Base-by-base conservation (phyloP, 331 rosid genomes). In the Malus hybrid region DNA sequence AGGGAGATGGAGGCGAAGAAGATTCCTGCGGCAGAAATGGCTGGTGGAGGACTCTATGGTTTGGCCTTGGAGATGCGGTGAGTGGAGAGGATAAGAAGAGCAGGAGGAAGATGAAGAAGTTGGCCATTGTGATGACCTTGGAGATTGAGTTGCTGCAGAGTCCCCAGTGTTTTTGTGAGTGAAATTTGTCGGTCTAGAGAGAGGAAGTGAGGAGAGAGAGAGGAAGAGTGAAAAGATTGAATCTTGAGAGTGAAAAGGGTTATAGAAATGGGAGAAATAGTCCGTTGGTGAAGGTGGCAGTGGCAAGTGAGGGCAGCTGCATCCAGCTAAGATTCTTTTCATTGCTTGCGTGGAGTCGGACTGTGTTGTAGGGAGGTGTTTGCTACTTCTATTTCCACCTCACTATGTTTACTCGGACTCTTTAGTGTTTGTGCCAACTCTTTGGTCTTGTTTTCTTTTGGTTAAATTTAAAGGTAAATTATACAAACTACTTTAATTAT, bases 301-400 rank as follows among this genome's bases (percentile, higher is more conserved):
- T 24, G 24, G 24, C 24, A 24, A n/a, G 65, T 12, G 69, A 44
- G 80, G 31, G 62, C 34, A 84, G 76, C 36, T 83, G 96, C 87
- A 85, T 90, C 88, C 96, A 88, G 91, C 96, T 86, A 88, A 86
- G 89, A 87, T 87, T 86, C 92, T 10, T 39, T 39, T 39, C 1
- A 2, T 39, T 39, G 46, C 46, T 81, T 78, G 62, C 78, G 0
- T 19, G 6, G 48, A 4, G 65, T 12, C 31, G 63, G 63, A 70
- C 75, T 71, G 1, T 71, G 65, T 71, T 39, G 4, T 39, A 10
- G 46, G 12, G 46, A 39, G 46, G 3, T 56, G 52, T 24, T 42
- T 22, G 32, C 33, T n/a, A 22, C 33, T 42, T n/a, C 71, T 24
- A 15, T 18, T 4, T 5, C 66, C 33, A 15, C 10, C 12, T 12